Evolutionary conservation across 495 filamentous ascomycete species (phyloP), one percentile per base, ranked within the genome.

Genomic region (Penicillium dipodomyicola): DNA sequence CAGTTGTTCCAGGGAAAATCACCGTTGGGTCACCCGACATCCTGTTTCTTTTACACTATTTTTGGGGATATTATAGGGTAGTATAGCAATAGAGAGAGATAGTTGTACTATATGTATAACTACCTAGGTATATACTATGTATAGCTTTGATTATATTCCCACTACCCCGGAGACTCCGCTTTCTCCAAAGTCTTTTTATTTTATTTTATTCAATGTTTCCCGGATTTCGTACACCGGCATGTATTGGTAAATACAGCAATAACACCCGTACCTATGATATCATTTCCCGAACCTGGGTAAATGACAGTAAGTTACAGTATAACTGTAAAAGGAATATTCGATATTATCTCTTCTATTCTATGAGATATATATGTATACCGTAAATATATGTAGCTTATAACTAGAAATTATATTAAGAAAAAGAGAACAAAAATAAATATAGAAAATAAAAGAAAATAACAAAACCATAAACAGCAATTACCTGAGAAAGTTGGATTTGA

Each of bases 21-120:
- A 64, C 57, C 51, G 55, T 47, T 62, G 66, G 66, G 66, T 71
- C 68, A 69, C 64, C 65, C 65, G 68, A 71, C 66, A 62, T 52
- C 22, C 30, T 22, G 15, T 17, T 15, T 53, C 23, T 11, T 27
- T 54, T 19, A 5, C 27, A 27, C 32, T 35, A 37, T 51, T 40
- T 40, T 51, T 51, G 35, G 33, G 15, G 25, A 25, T 27, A n/a
- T 47, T 23, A 20, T 40, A 43, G 41, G 19, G 12, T 22, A 20
- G 10, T 20, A 22, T 11, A 23, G 11, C 19, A 23, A 23, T 43
- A 19, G 2, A 42, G 19, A 43, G 40, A 20, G 3, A 11, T 10
- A 32, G 30, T 32, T 4, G 23, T 32, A 9, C 27, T 29, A 10
- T 10, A 3, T 10, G 29, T 30, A 30, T 30, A 30, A 2, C n/a